Percentiles rank a stretch among this genome's conserved stretches.
Conservation (phyloP, 108 stramenopile genomes). For the Cylindrotheca fusiformis region DNA sequence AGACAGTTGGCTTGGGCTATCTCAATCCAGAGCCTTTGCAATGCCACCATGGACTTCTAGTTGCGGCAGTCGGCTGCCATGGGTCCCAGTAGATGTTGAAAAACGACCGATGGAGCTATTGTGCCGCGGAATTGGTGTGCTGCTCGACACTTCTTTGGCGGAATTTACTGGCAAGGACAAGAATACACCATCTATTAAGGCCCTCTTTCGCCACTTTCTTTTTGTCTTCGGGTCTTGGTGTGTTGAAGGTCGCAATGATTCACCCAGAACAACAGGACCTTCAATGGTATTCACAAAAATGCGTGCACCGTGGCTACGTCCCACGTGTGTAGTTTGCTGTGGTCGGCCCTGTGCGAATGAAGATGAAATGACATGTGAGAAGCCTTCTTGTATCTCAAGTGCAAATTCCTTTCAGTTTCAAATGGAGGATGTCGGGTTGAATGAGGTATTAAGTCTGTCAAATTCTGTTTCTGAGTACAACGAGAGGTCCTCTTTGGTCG, state of each 20-base stretch:
- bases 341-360: conserved; percentile 6
- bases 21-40: neutral
- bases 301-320: conserved; percentile 19
- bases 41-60: conserved; percentile 5
- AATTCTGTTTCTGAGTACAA: conserved; percentile 18
- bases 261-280: conserved; percentile 9
- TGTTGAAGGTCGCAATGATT: neutral
- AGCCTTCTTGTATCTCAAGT: neutral
- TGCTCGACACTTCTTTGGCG: neutral
- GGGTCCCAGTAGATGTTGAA: conserved; percentile 29
- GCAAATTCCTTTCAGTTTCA: neutral
- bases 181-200: neutral
- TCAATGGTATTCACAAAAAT: conserved; percentile 10
- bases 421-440: neutral
- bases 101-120: conserved; percentile 27
- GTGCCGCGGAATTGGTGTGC: neutral
- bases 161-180: neutral
- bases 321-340: conserved; percentile 19
- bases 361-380: conserved; percentile 5
- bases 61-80: conserved; percentile 10
- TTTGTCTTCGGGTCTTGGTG: conserved; percentile 32
- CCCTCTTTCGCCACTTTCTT: conserved; percentile 27
- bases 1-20: conserved; percentile 6
- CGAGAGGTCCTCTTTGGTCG: conserved; percentile 34
- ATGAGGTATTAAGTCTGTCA: conserved; percentile 1